These are phyloP conservation scores for Neodidymelliopsis sp. DNA, from an alignment of 2,329 filamentous ascomycete species.

Conservation along the genomic window DNA sequence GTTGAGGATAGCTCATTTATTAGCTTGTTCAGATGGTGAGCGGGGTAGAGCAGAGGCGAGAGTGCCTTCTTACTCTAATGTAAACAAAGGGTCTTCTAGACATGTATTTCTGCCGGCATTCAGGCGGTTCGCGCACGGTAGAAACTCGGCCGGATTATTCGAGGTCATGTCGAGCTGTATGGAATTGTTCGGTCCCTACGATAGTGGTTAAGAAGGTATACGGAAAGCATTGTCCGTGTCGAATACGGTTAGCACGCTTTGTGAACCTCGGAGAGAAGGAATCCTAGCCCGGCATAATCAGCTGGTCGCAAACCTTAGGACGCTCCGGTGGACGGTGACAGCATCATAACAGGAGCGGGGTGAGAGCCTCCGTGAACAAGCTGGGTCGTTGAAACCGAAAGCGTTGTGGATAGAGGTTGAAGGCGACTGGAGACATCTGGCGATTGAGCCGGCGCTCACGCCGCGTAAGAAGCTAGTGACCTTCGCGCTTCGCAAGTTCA, in stretches of 20 bases:
- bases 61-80: conserved; percentile 7
- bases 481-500: background rate
- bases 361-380: conserved; percentile 9
- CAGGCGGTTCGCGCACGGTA: conserved; percentile 12
- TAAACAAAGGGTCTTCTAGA: conserved; percentile 5
- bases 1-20: background rate
- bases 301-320: background rate
- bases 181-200: conserved; percentile 5
- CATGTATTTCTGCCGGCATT: conserved; percentile 11
- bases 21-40: background rate
- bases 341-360: conserved; percentile 10
- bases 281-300: background rate
- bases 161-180: conserved; percentile 10
- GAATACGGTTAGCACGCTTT: conserved; percentile 2
- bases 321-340: conserved; percentile 5
- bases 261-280: conserved; percentile 1
- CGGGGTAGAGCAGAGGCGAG: conserved; percentile 12
- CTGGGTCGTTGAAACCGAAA: conserved; percentile 5
- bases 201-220: background rate
- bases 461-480: background rate
- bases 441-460: conserved; percentile 5
- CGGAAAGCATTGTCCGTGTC: conserved; percentile 10
- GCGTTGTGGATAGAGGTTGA: background rate
- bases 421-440: background rate
- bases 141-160: conserved; percentile 10